These are phyloP conservation scores for Astragalus glycyphyllos DNA, from an alignment of 306 rosid genomes.

Conservation along the genomic window DNA sequence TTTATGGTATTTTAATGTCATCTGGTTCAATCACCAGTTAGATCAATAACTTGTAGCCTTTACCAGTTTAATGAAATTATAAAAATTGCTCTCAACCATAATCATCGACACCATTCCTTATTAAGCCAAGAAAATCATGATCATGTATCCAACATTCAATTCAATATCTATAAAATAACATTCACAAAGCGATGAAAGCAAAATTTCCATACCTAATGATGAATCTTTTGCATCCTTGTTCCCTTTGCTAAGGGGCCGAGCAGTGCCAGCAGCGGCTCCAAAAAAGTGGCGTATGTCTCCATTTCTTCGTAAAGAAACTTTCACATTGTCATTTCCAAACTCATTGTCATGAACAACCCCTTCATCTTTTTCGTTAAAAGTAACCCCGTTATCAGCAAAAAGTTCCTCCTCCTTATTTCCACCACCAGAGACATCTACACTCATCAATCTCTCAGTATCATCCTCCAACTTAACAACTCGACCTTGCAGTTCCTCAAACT, in stretches of 20 bases:
- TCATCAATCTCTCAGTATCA: background rate
- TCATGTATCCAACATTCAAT: conserved; percentile 8
- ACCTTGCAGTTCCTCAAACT: conserved; percentile 2
- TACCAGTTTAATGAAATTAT: background rate
- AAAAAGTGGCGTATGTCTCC: background rate
- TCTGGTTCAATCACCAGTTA: background rate
- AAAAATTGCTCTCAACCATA: conserved; percentile 9
- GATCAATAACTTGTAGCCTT: background rate
- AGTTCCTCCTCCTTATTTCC: background rate
- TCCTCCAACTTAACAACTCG: conserved; percentile 24
- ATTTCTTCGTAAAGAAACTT: background rate
- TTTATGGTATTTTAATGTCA: conserved; percentile 5
- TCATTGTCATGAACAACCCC: background rate
- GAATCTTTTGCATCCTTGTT: conserved; percentile 7
- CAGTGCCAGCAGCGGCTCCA: background rate
- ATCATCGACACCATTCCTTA: background rate
- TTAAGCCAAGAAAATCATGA: conserved; percentile 10
- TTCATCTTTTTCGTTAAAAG: background rate
- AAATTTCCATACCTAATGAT: conserved; percentile 37
- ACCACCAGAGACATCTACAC: background rate
- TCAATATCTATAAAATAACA: conserved; percentile 1
- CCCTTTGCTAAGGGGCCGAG: background rate
- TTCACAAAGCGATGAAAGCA: background rate
- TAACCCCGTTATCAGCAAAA: background rate
- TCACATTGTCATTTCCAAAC: conserved; percentile 6